Conservation (phyloP, 306 rosid genomes). For the Medicago arabica region DNA sequence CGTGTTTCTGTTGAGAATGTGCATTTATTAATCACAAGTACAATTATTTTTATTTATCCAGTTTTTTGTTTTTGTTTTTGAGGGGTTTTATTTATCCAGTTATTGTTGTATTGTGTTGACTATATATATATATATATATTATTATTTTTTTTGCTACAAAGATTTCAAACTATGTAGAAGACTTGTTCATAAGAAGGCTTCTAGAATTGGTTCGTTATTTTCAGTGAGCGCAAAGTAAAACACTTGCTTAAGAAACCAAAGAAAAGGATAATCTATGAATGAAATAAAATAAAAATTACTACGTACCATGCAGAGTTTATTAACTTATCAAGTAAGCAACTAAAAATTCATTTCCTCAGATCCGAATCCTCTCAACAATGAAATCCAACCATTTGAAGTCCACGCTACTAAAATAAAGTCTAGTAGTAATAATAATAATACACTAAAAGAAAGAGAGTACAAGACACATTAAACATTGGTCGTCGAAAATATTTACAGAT, state of each 20-base stretch:
- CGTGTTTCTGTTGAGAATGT: not conserved
- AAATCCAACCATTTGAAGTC: no score
- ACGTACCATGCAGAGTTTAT: not conserved
- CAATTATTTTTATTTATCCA: not conserved
- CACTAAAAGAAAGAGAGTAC: no score
- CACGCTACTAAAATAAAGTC: no score
- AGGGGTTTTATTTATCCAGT: not conserved
- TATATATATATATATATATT: not conserved
- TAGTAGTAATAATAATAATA: no score
- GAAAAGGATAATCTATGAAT: not conserved
- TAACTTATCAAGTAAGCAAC: not conserved
- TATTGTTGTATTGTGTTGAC: slow-evolving; percentile 18
- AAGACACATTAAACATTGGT: no score
- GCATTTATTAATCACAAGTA: not conserved
- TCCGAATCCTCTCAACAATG: no score
- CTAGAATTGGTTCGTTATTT: slow-evolving; percentile 29
- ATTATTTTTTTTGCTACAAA: not conserved
- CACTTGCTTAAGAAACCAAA: slow-evolving; percentile 10
- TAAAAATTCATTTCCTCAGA: not conserved
- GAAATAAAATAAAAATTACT: not conserved
- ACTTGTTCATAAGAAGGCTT: slow-evolving; percentile 40
- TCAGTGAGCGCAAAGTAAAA: slow-evolving; percentile 34
- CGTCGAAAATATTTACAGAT: no score
- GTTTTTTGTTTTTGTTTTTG: not conserved
- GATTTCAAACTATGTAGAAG: not conserved